Percentiles rank a stretch among this genome's conserved stretches.
These are phyloP conservation scores for Tolypocladium ophioglossoides DNA, from an alignment of 2,329 filamentous ascomycete genomes.

Conservation along the genomic window DNA sequence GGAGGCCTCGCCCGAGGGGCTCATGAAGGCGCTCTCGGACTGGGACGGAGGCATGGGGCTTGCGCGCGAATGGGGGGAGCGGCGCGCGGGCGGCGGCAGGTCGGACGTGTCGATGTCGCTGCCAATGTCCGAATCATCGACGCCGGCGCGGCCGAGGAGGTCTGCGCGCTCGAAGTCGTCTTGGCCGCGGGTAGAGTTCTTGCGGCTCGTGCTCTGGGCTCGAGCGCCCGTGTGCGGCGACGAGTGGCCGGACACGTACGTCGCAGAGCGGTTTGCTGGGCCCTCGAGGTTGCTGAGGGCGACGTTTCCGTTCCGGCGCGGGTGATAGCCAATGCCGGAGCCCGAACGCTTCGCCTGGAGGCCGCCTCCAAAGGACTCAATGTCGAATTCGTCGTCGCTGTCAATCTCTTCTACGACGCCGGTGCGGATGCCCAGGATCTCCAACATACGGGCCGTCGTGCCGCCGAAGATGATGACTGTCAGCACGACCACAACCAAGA, in stretches of 20 bases:
- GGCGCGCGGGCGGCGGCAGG: slow-evolving; percentile 49
- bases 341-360: slow-evolving; percentile 75
- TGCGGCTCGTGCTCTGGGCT: slow-evolving; percentile 40
- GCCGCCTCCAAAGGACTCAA: slow-evolving; percentile 62
- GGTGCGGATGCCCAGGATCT: slow-evolving; percentile 92
- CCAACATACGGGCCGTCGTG: slow-evolving; percentile 93
- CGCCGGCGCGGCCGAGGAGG: slow-evolving; percentile 37
- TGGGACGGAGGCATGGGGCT: slow-evolving; percentile 14
- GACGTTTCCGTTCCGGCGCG: slow-evolving; percentile 53
- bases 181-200: slow-evolving; percentile 28
- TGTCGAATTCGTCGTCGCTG: slow-evolving; percentile 97
- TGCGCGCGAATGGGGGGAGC: slow-evolving; percentile 23
- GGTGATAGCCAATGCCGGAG: slow-evolving; percentile 65
- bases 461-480: slow-evolving; percentile 99
- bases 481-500: slow-evolving; percentile 93
- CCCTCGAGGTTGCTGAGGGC: slow-evolving; percentile 41
- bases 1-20: slow-evolving; percentile 18
- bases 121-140: slow-evolving; percentile 48
- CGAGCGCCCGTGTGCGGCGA: slow-evolving; percentile 35
- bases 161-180: slow-evolving; percentile 46
- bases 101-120: slow-evolving; percentile 58
- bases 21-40: slow-evolving; percentile 17
- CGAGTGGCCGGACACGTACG: slow-evolving; percentile 43
- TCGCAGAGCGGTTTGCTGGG: slow-evolving; percentile 20
- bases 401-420: slow-evolving; percentile 96